phyloP scores from a whole-genome alignment of 2,329 filamentous ascomycete genomes.

The Colletotrichum liaoningense region DNA sequence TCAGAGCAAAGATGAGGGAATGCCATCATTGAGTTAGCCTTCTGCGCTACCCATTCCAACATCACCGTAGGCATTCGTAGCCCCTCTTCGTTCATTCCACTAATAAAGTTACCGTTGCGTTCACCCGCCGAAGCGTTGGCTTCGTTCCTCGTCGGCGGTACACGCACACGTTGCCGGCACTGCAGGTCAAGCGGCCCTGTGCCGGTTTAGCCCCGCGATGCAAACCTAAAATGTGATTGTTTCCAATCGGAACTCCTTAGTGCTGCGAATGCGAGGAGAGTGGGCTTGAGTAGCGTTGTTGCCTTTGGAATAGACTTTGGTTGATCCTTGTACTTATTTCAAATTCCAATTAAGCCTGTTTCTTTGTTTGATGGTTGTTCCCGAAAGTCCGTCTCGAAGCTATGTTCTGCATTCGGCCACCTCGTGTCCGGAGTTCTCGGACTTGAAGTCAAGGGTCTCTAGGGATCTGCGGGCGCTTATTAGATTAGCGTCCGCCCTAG shows the following conservation, averaged over 20 bases:
- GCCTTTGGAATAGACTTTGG: constrained; percentile 10
- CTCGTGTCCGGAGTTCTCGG: constrained; percentile 15
- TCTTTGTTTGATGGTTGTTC: not conserved
- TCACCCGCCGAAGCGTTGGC: not conserved
- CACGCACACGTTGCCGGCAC: not conserved
- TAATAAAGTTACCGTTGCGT: constrained; percentile 4
- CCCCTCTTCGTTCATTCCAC: not conserved
- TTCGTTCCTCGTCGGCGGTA: not conserved
- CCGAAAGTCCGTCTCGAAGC: not conserved
- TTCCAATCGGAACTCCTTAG: not conserved
- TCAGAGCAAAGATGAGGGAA: not conserved
- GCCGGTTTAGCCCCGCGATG: not conserved
- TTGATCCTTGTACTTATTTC: not conserved
- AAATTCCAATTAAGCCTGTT: not conserved
- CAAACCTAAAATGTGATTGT: not conserved
- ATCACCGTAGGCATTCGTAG: too few species aligned
- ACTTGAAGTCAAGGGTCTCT: not conserved
- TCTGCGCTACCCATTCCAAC: not conserved
- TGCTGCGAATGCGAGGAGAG: not conserved
- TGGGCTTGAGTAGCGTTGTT: not conserved
- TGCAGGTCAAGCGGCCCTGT: not conserved
- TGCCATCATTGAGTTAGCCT: not conserved
- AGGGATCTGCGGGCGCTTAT: not conserved
- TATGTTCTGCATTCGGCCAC: not conserved
- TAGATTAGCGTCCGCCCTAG: not conserved